phyloP scores from a whole-genome alignment of 2,329 filamentous ascomycete species.

The Bipolaris oryzae region DNA sequence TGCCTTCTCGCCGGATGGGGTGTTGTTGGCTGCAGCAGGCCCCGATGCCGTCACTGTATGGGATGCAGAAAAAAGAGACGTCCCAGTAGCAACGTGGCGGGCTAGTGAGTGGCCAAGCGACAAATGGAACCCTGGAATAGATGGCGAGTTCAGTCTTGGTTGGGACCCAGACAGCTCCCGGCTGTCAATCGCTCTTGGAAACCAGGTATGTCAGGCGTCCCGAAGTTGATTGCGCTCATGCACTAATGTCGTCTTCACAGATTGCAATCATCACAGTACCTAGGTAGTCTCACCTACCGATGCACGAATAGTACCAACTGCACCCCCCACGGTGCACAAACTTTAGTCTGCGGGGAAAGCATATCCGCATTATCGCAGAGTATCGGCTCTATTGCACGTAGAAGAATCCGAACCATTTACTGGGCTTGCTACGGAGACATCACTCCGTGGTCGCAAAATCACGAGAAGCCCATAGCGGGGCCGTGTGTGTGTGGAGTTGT shows the following conservation, averaged over 20 bases:
- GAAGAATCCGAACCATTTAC: constrained; percentile 1
- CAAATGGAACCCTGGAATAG: constrained; percentile 41
- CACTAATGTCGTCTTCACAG: constrained; percentile 24
- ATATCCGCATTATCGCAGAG: not conserved
- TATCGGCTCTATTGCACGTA: not conserved
- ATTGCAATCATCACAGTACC: constrained; percentile 44
- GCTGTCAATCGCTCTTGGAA: constrained; percentile 46
- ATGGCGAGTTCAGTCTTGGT: constrained; percentile 46
- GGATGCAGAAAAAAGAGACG: constrained; percentile 45
- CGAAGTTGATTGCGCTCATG: not conserved
- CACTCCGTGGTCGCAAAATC: constrained; percentile 8
- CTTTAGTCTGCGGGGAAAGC: not conserved
- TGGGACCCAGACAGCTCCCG: constrained; percentile 49
- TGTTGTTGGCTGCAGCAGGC: constrained; percentile 52
- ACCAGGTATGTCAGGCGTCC: constrained; percentile 37
- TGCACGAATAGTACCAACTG: not conserved
- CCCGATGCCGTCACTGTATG: constrained; percentile 55
- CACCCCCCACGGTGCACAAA: not conserved
- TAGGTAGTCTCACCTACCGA: constrained; percentile 24
- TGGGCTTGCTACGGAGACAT: constrained; percentile 7
- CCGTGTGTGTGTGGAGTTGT: constrained; percentile 29
- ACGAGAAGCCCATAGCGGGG: constrained; percentile 26
- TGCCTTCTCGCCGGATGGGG: constrained; percentile 53
- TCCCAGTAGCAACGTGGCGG: constrained; percentile 46
- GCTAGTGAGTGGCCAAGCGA: constrained; percentile 33